Evolutionary conservation across 345 rosid species (phyloP).

Genomic region (Gossypium bickii): DNA sequence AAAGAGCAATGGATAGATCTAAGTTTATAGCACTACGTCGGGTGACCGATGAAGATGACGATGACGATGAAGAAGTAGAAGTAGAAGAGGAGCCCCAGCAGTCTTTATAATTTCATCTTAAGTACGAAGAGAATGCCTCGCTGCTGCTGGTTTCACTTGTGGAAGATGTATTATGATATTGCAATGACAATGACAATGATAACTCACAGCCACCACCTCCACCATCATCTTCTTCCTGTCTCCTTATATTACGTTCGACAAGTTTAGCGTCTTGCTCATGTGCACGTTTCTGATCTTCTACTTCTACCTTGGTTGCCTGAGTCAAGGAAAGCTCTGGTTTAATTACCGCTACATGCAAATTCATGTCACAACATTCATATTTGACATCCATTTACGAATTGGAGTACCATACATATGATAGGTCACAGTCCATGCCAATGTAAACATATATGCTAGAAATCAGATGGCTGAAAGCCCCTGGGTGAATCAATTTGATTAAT

Average conservation of each 20-base stretch:
- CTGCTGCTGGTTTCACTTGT: slow-evolving; percentile 57
- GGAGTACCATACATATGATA: too few species aligned
- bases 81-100: slow-evolving; percentile 25
- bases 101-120: slow-evolving; percentile 34
- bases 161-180: slow-evolving; percentile 35
- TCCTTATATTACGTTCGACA: not conserved
- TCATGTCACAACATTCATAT: not conserved
- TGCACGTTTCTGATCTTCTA: not conserved
- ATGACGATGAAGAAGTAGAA: slow-evolving; percentile 1
- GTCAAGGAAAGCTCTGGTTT: not conserved
- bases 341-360: not conserved
- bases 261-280: not conserved
- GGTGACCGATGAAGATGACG: slow-evolving; percentile 20
- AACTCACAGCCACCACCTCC: slow-evolving; percentile 28
- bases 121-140: slow-evolving; percentile 56
- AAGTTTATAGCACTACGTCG: slow-evolving; percentile 40
- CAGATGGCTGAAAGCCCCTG: not conserved
- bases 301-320: slow-evolving; percentile 30
- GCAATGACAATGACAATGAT: slow-evolving; percentile 53
- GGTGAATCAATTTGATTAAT: too few species aligned
- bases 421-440: not conserved
- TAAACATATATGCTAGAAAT: not conserved
- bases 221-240: not conserved
- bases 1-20: slow-evolving; percentile 68
- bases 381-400: too few species aligned